Base-by-base conservation (phyloP, 1,284 basidiomycete species). In the Peniophora sp. region DNA sequence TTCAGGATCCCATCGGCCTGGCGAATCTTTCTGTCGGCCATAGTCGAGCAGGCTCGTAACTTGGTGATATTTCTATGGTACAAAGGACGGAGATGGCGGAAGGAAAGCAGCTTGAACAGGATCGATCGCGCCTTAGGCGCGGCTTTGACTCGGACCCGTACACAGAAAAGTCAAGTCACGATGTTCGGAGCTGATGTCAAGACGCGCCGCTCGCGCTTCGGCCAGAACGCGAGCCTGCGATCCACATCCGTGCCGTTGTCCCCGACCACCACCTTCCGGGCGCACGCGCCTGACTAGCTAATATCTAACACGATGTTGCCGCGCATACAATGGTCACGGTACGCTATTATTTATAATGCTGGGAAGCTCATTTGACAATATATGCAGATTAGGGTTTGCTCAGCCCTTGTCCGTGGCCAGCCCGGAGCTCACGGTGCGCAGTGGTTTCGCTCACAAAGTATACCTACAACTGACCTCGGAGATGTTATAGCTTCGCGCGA, bases 401-500 rank as follows among this genome's bases (percentile, higher is more conserved):
- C 5, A 41, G 38, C 38, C 38, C 38, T 41, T 41, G 38, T 41
- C 38, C 16, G 19, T 17, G 19, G 47, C 56, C 12, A 58, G 51
- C 39, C 56, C 56, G 5, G 56, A 58, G 35, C 52, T 58, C 20
- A 58, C 56, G 10, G 56, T 57, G 23, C 19, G 38, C 27, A 16
- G 6, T 25, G 16, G 34, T 34, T 9, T 41, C 10, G 12, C n/a
- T 8, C 16, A 23, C 38, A 12, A 25, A 20, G 16, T 20, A 3
- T 23, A n/a, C 5, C 24, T 2, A 45, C 22, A 10, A 23, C 27
- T 45, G 44, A 19, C 25, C 8, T 53, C 34, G 45, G n/a, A 20
- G 1, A 19, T 25, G 25, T 35, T 2, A 14, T 38, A 74, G 72
- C 55, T 74, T 34, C 65, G 73, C 16, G 78, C 83, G 10, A 72